Evolutionary conservation across 108 stramenopile genomes (phyloP), one percentile per base, ranked within the genome.

Genomic region (Skeletonema grethae): DNA sequence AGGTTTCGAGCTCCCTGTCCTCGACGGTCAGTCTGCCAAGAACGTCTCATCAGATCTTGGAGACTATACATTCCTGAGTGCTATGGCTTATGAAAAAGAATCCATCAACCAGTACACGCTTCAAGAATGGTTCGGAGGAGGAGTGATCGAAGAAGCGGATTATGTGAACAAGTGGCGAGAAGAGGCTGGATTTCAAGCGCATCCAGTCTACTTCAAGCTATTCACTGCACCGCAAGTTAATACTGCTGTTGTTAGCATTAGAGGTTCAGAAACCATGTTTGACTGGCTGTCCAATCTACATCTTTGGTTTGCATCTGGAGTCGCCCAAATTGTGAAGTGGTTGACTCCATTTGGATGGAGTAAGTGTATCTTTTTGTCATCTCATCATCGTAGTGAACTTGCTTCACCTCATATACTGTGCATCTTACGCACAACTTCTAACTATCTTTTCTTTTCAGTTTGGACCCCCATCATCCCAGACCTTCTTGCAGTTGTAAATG

Each of bases 271-370:
- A 29, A 93, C 87, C 45, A 58, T 75, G 8, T 88, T 78, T 82
- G 94, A 95, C 61, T 79, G 82, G 77, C 67, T 95, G 25, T 79
- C 83, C 2, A 88, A 95, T 68, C 65, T 80, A 16, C 90, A 93
- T 65, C 75, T 93, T 1, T 95, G 94, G 91, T 76, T 80, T 13
- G 75, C 88, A 5, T 83, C 88, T 36, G 80, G 65, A 10, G 69
- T 95, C 30, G 75, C 87, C 24, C 94, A 95, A 67, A 31, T 58
- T 7, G 53, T 95, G 11, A 77, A 90, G 56, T 82, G 68, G 61
- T 24, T 88, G 7, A 63, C 88, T 6, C 90, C 94, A 5, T 67
- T 79, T 70, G 94, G 90, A 2, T 76, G 76, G 61, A 13, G 75
- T 53, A 5, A 53, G 50, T 53, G 1, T 59, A 67, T 41, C 65